Base-by-base conservation (phyloP, 2,329 filamentous ascomycete species). In the Exophiala mesophila region DNA sequence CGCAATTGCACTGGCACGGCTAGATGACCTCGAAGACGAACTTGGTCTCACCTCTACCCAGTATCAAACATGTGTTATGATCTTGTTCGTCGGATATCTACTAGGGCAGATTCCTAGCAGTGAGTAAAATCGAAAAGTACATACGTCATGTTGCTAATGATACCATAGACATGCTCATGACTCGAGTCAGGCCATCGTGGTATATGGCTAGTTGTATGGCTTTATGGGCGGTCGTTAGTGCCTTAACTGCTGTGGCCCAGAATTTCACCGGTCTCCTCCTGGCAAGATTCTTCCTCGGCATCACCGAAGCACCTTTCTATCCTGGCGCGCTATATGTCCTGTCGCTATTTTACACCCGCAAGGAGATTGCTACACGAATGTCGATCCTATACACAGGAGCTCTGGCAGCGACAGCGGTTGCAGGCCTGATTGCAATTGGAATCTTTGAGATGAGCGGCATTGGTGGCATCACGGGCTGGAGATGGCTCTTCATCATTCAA, bases 341-440 rank as follows among this genome's bases (percentile, higher is more conserved):
- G 15, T 79, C 76, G 0, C 78, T 81, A 53, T 83, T 78, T 73
- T 84, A 84, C 60, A 83, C 79, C 1, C 70, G 78, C 35, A 71
- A 73, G 36, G 76, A 79, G 60, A 54, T 80, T 47, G 70, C 72
- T 13, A 64, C 65, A 39, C 41, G 53, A 26, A 78, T 78, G 52
- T 74, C 76, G 39, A 69, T 80, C 23, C 61, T 80, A 18, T 80
- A 78, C 60, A 75, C 74, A 50, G 74, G 76, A 2, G 78, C 77
- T 55, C 69, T 78, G 50, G 71, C 79, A 52, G 77, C 76, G 34
- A 77, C 76, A 39, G 74, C 75, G 39, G 80, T 80, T 54, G 77
- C 75, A 0, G 74, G 76, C 0, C 67, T 81, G 2, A 70, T 79
- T 36, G 77, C 69, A 3, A 74, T 74, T 0, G 77, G 74, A 12